phyloP scores from a whole-genome alignment of 2,329 filamentous ascomycete genomes.

The Scytalidium sp. region DNA sequence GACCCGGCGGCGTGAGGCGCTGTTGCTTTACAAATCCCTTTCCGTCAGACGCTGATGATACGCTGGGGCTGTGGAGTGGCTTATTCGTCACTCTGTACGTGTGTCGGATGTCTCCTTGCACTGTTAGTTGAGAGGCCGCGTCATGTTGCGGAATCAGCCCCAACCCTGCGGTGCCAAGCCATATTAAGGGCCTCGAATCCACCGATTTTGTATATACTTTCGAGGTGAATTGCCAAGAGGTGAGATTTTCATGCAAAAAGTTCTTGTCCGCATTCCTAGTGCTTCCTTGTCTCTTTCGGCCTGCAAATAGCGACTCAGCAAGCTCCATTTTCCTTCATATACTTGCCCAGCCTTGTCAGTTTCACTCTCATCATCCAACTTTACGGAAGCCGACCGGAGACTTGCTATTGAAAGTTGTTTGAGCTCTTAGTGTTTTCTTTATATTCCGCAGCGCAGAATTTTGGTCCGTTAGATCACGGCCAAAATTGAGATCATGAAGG shows the following conservation, averaged over 20 bases:
- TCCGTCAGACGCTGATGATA: neutral
- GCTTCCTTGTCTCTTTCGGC: neutral
- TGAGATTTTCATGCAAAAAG: neutral
- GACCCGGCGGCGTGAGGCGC: neutral
- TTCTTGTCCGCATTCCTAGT: neutral
- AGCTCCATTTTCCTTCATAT: neutral
- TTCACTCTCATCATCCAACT: neutral
- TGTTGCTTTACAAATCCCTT: neutral
- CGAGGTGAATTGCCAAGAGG: neutral
- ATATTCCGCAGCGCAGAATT: neutral
- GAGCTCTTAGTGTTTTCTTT: neutral
- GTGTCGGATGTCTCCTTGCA: neutral
- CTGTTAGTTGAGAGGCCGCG: neutral
- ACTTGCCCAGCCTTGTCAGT: neutral
- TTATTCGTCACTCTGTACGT: neutral
- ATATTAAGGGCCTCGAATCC: slow-evolving; percentile 1
- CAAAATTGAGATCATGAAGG: slow-evolving; percentile 20
- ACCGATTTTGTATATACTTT: neutral
- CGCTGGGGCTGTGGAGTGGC: neutral
- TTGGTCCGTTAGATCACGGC: neutral
- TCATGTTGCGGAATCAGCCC: neutral
- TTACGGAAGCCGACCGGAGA: neutral
- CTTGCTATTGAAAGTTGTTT: neutral
- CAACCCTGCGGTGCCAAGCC: slow-evolving; percentile 4
- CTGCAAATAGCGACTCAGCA: neutral